These are phyloP conservation scores for Pestalotiopsis sp. DNA, from an alignment of 2,329 filamentous ascomycete species.

Conservation along the genomic window DNA sequence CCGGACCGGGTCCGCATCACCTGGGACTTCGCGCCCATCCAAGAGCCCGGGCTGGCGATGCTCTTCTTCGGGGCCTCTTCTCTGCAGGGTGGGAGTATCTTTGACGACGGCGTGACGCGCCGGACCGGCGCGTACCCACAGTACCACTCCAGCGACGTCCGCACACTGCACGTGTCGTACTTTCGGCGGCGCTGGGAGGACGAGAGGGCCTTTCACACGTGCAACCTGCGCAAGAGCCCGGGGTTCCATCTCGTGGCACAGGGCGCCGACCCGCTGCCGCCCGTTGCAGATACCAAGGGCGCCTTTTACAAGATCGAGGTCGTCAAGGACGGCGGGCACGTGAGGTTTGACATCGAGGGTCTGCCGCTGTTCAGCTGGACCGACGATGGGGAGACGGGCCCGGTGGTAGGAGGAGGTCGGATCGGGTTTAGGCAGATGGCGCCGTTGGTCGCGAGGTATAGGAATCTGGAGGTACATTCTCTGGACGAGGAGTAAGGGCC, in stretches of 20 bases:
- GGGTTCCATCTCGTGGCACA: slow-evolving; percentile 8
- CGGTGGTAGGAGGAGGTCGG: background rate
- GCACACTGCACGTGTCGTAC: slow-evolving; percentile 6
- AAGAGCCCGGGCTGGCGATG: slow-evolving; percentile 7
- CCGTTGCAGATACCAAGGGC: background rate
- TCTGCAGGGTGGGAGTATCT: background rate
- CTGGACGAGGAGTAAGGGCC: background rate
- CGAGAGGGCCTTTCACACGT: slow-evolving; percentile 8
- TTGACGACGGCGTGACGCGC: background rate
- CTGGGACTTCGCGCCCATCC: slow-evolving; percentile 1
- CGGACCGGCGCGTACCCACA: slow-evolving; percentile 5
- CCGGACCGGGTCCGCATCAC: slow-evolving; percentile 2
- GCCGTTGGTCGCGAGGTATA: slow-evolving; percentile 3
- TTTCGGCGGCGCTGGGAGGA: slow-evolving; percentile 5
- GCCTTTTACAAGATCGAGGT: slow-evolving; percentile 4
- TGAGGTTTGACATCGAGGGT: background rate
- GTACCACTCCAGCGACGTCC: slow-evolving; percentile 5
- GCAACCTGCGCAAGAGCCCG: slow-evolving; percentile 1
- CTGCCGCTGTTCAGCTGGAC: slow-evolving; percentile 1
- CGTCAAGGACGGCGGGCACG: background rate
- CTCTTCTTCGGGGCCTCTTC: slow-evolving; percentile 5
- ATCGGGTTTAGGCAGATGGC: slow-evolving; percentile 10
- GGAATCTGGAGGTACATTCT: background rate
- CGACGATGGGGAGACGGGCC: background rate
- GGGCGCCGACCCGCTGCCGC: slow-evolving; percentile 6